Evolutionary conservation across 352 stramenopile genomes (phyloP).

Genomic region (Phytophthora hibernalis): DNA sequence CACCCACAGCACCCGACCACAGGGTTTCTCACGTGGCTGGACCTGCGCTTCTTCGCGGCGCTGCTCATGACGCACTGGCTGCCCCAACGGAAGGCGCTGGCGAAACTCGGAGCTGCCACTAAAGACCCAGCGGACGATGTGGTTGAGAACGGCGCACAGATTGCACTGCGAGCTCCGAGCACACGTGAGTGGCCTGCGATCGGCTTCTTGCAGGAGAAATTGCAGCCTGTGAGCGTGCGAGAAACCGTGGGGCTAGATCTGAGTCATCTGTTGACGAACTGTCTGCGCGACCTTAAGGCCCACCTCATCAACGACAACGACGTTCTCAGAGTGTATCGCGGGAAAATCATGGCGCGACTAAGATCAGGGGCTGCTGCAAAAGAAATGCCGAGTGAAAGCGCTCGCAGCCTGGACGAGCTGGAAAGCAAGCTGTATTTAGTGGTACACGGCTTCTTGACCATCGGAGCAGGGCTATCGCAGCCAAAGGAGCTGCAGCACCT

Average conservation of each 20-base stretch:
- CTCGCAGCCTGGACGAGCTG: slow-evolving; percentile 35
- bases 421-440: slow-evolving; percentile 69
- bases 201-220: slow-evolving; percentile 57
- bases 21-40: slow-evolving; percentile 67
- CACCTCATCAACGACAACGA: slow-evolving; percentile 81
- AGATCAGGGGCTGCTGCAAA: slow-evolving; percentile 17
- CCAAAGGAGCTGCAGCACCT: slow-evolving; percentile 80
- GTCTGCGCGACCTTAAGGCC: slow-evolving; percentile 75
- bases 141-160: slow-evolving; percentile 62
- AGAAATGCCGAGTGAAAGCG: slow-evolving; percentile 22
- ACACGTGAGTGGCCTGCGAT: slow-evolving; percentile 59
- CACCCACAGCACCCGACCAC: slow-evolving; percentile 63
- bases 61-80: slow-evolving; percentile 85
- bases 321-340: slow-evolving; percentile 55
- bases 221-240: slow-evolving; percentile 59
- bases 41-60: slow-evolving; percentile 76
- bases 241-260: slow-evolving; percentile 71
- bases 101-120: slow-evolving; percentile 31
- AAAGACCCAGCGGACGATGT: slow-evolving; percentile 24
- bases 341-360: slow-evolving; percentile 51
- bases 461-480: slow-evolving; percentile 77
- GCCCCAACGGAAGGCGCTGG: slow-evolving; percentile 52
- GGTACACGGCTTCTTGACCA: slow-evolving; percentile 72
- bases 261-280: slow-evolving; percentile 67
- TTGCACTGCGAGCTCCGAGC: slow-evolving; percentile 38